Evolutionary conservation across 23 red algal genomes (phyloP), one percentile per base, ranked within the genome.

Genomic region (Gracilariopsis chorda): DNA sequence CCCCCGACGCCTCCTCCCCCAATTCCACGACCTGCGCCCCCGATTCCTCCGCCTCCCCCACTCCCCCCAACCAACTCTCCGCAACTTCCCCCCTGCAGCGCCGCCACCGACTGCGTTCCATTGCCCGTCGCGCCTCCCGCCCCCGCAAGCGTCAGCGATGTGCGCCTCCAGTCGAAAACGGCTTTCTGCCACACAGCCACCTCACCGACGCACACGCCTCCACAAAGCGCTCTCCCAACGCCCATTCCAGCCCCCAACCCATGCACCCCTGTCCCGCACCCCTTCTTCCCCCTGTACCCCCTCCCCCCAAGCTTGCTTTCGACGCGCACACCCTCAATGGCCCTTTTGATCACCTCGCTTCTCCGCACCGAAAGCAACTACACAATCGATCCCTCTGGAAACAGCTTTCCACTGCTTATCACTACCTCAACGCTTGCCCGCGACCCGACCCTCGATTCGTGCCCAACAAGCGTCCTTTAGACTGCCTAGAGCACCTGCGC

Each of bases 381-480:
- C 47, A 73, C 32, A 36, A 73, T 73, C 67, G 67, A 67, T 64
- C 82, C 41, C 55, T 87, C 39, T 89, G 85, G 85, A 34, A 51
- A 19, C 68, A 70, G 34, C 44, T 89, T 40, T 48, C 68, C 9
- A 51, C 33, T 20, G 85, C 85, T 40, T 41, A 58, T 45, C 46
- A 76, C 32, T 48, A 65, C 14, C 44, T 91, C 29, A 72, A 32
- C n/a, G 56, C 51, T 10, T 43, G 82, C 7, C 53, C 73, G 56
- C 68, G 88, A 49, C 47, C 49, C 30, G 88, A 91, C 65, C 62
- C 74, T 41, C 73, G 88, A 49, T 91, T 91, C 48, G 58, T 75
- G 46, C 49, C 88, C 3, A 74, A 47, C 17, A 65, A 49, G 60
- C 63, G 88, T 9, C 88, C 88, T 72, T 27, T 91, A 60, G 88